Base-by-base conservation (phyloP, 306 rosid species). In the Quercus parvula region DNA sequence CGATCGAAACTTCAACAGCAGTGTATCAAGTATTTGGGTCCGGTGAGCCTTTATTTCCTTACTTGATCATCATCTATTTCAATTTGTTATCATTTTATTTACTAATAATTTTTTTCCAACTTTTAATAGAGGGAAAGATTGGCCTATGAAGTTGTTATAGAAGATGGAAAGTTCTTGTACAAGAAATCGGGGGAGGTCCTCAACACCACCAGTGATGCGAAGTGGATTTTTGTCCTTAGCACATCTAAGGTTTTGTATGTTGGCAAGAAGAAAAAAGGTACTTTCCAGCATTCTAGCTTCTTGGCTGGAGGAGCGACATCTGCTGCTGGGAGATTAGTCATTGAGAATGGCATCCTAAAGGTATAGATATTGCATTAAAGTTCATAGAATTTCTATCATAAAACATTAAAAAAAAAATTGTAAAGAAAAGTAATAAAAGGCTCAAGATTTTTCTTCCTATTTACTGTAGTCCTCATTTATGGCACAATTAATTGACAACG, bases 231-330 rank as follows among this genome's bases (percentile, higher is more conserved):
- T 77, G 99, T 96, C 61, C 94, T 96, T 28, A 96, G 99, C 87
- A 87, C 99, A 28, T 93, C 99, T 25, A 89, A 88, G 86, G 5
- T 81, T 75, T 79, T 96, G 79, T 96, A 91, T 73, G 91, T 93
- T 78, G 99, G 97, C 74, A 96, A 91, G 86, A 96, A 96, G 86
- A 88, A 84, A 84, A 96, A 96, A 82, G 99, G 99, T 62, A 81
- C 89, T 59, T 96, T 96, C 85, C 99, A 96, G 86, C 99, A 96
- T 73, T 96, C 99, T 10, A 96, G 99, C 88, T 96, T 96, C 87
- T 91, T 96, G 88, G 99, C 99, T 77, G 99, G 99, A 76, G 99
- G 99, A 56, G 99, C 99, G 70, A 96, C 99, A 64, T 87, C 97
- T 84, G 91, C 99, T 75, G 98, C 99, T 2, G 99, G 99, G 71